These are phyloP conservation scores for Phytophthora cactorum DNA, from an alignment of 352 stramenopile species.

Conservation along the genomic window DNA sequence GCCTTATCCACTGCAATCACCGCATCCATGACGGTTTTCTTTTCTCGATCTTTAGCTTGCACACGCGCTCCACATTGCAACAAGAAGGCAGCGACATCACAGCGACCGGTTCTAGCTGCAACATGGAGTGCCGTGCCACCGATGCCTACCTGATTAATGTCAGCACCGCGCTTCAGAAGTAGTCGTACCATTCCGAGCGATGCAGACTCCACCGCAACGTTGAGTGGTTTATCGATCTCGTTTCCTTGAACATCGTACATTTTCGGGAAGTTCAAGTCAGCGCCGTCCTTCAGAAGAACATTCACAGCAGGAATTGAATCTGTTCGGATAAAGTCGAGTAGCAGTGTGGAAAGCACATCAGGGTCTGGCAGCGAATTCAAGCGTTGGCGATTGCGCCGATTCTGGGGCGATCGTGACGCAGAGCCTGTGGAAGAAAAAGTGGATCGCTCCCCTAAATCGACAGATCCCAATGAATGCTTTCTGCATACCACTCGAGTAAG, in stretches of 20 bases:
- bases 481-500: slow-evolving; percentile 63
- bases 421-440: slow-evolving; percentile 1
- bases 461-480: slow-evolving; percentile 35
- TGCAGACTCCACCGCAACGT: slow-evolving; percentile 61
- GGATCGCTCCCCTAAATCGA: neutral
- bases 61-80: slow-evolving; percentile 78
- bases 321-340: slow-evolving; percentile 77
- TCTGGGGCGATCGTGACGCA: slow-evolving; percentile 10
- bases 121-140: slow-evolving; percentile 73
- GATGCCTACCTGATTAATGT: slow-evolving; percentile 62
- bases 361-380: slow-evolving; percentile 66
- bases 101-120: slow-evolving; percentile 62
- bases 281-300: slow-evolving; percentile 77
- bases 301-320: slow-evolving; percentile 79
- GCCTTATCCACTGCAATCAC: slow-evolving; percentile 31
- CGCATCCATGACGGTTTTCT: slow-evolving; percentile 57
- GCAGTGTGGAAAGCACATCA: slow-evolving; percentile 60
- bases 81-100: slow-evolving; percentile 77
- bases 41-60: slow-evolving; percentile 52
- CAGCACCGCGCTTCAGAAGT: slow-evolving; percentile 76
- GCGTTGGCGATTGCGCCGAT: slow-evolving; percentile 36
- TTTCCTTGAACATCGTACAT: slow-evolving; percentile 51
- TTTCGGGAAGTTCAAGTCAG: slow-evolving; percentile 67
- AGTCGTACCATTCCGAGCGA: slow-evolving; percentile 81
- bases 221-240: slow-evolving; percentile 73